Evolutionary conservation across 1,284 basidiomycete genomes (phyloP).

Genomic region (Flammula alnicola): DNA sequence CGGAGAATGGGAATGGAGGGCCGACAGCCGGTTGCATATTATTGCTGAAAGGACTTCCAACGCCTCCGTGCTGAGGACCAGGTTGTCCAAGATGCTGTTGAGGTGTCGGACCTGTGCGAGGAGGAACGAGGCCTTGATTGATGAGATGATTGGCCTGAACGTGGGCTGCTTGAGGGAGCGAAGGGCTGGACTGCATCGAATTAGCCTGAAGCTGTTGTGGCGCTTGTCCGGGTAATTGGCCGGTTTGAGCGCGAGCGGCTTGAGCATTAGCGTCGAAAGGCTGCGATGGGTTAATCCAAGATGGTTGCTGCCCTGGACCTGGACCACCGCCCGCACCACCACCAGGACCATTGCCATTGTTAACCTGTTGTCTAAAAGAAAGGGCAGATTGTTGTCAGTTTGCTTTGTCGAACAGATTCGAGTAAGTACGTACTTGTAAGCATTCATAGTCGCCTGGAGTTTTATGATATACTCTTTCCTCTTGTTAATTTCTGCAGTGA

Average conservation of each 20-base stretch:
- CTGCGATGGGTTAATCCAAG: slow-evolving; percentile 23
- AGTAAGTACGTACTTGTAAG: too few species aligned
- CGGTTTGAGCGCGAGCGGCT: slow-evolving; percentile 14
- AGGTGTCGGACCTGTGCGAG: slow-evolving; percentile 39
- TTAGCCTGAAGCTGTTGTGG: slow-evolving; percentile 24
- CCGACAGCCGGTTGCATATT: slow-evolving; percentile 15
- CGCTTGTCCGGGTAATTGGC: slow-evolving; percentile 16
- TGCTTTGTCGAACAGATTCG: too few species aligned
- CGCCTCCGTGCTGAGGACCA: slow-evolving; percentile 21
- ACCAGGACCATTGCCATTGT: slow-evolving; percentile 11
- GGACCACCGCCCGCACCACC: neutral
- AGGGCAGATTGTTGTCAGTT: too few species aligned
- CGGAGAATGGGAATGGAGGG: slow-evolving; percentile 26
- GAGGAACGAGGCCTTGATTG: slow-evolving; percentile 34
- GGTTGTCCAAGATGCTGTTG: slow-evolving; percentile 25
- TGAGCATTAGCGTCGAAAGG: slow-evolving; percentile 18
- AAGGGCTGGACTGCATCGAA: slow-evolving; percentile 35
- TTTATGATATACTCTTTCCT: too few species aligned
- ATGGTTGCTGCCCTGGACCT: neutral
- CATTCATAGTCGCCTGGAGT: too few species aligned
- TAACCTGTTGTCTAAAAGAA: neutral
- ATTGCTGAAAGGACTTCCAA: slow-evolving; percentile 28
- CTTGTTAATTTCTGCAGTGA: too few species aligned
- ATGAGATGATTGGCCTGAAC: slow-evolving; percentile 32
- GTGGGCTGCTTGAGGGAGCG: slow-evolving; percentile 35